phyloP scores from a whole-genome alignment of 2,329 filamentous ascomycete genomes.

The Phaeosphaeria sp. region DNA sequence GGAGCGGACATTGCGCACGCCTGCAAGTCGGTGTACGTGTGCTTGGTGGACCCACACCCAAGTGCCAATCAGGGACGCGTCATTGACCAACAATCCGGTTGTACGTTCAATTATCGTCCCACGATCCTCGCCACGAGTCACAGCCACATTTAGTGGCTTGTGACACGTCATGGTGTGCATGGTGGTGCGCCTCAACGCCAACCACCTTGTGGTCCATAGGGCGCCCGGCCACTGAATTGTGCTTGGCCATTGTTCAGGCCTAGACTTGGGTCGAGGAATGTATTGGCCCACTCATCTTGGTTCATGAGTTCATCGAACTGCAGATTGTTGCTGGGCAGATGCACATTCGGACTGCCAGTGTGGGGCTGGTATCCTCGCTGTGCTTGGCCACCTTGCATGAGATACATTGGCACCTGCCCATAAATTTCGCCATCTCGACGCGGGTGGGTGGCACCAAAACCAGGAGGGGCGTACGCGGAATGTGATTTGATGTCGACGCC shows the following conservation, averaged over 20 bases:
- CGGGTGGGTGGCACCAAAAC: conserved; percentile 19
- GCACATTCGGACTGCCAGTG: conserved; percentile 24
- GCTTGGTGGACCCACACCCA: background rate
- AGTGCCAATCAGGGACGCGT: conserved; percentile 1
- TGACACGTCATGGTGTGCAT: background rate
- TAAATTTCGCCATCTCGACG: conserved; percentile 71
- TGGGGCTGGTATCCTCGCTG: conserved; percentile 36
- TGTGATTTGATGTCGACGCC: conserved; percentile 38
- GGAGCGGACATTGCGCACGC: background rate
- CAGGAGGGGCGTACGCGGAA: conserved; percentile 29
- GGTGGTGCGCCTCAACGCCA: conserved; percentile 20
- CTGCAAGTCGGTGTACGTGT: conserved; percentile 1
- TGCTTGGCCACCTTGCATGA: conserved; percentile 60
- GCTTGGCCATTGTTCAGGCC: conserved; percentile 31
- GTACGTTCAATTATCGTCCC: background rate
- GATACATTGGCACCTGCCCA: conserved; percentile 72
- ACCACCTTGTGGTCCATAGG: conserved; percentile 25
- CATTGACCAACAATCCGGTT: background rate
- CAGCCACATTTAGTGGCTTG: conserved; percentile 2
- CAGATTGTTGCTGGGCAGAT: conserved; percentile 32
- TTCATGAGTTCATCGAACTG: conserved; percentile 48
- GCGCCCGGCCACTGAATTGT: conserved; percentile 23
- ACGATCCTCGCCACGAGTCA: conserved; percentile 7
- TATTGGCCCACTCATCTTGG: conserved; percentile 50
- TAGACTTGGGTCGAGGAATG: conserved; percentile 45